These are phyloP conservation scores for Ceratocystis cubensis DNA, from an alignment of 2,329 filamentous ascomycete genomes.

Conservation along the genomic window DNA sequence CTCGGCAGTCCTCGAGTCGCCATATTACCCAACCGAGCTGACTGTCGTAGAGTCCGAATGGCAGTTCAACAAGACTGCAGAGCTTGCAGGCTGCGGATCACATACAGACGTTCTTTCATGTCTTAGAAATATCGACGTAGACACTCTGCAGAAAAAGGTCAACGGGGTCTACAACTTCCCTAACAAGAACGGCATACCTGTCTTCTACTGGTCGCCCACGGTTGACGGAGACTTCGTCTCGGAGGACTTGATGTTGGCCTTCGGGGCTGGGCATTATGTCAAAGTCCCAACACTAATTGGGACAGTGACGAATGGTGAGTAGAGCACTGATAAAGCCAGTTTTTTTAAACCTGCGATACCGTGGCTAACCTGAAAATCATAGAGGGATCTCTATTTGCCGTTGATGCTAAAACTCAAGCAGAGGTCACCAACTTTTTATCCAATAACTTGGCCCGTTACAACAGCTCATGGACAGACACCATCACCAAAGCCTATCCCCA, in stretches of 20 bases:
- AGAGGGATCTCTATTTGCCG: conserved; percentile 38
- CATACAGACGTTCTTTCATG: conserved; percentile 31
- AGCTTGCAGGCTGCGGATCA: conserved; percentile 30
- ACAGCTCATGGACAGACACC: conserved; percentile 27
- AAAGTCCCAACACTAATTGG: conserved; percentile 37
- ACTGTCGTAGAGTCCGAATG: conserved; percentile 35
- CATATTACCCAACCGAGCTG: conserved; percentile 40
- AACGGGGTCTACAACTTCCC: conserved; percentile 34
- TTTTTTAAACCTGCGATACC: neutral
- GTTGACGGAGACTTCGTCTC: conserved; percentile 36
- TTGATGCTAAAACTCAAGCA: conserved; percentile 28
- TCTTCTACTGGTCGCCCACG: conserved; percentile 41
- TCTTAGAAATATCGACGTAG: conserved; percentile 30
- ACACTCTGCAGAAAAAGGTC: conserved; percentile 30
- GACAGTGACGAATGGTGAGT: conserved; percentile 33
- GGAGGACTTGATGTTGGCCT: conserved; percentile 33
- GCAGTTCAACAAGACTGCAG: conserved; percentile 33
- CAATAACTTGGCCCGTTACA: conserved; percentile 38
- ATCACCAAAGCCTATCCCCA: conserved; percentile 33
- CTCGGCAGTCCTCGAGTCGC: conserved; percentile 36
- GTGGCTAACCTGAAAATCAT: neutral
- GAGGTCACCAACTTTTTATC: conserved; percentile 33
- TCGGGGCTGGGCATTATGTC: conserved; percentile 31
- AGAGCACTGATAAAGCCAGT: conserved; percentile 20
- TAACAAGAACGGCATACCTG: conserved; percentile 28